phyloP scores from a whole-genome alignment of 495 filamentous ascomycete species.

The Annulohypoxylon bovei region DNA sequence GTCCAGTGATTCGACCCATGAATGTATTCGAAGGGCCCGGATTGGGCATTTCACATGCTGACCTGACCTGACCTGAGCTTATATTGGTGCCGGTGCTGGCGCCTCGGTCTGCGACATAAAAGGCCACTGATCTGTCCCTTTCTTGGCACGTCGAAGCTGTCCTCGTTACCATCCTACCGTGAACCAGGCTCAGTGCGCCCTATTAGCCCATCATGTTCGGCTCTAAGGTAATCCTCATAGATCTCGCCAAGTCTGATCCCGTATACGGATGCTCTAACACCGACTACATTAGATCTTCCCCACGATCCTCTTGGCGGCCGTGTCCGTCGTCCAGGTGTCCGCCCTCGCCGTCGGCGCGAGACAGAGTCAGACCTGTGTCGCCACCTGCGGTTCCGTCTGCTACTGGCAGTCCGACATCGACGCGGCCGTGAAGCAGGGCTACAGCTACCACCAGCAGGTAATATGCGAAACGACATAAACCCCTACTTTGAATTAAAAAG shows the following conservation, averaged over 20 bases:
- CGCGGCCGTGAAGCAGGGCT: constrained; percentile 61
- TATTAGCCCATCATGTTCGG: constrained; percentile 41
- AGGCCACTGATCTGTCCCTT: background rate
- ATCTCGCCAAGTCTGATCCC: background rate
- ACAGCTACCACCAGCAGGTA: constrained; percentile 57
- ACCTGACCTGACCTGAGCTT: constrained; percentile 8
- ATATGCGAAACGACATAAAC: too few species aligned
- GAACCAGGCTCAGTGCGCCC: background rate
- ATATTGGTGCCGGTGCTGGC: background rate
- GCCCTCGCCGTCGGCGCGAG: constrained; percentile 40
- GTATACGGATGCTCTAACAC: background rate
- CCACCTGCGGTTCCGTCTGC: constrained; percentile 51
- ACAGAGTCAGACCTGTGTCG: constrained; percentile 46
- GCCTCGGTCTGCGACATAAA: constrained; percentile 4
- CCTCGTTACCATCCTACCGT: background rate
- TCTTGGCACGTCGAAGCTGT: background rate
- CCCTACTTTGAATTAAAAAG: too few species aligned
- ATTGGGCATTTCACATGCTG: constrained; percentile 34
- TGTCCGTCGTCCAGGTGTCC: constrained; percentile 44
- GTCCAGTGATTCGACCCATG: constrained; percentile 26
- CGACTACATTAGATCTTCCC: constrained; percentile 44
- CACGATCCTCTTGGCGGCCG: constrained; percentile 43
- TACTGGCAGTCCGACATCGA: constrained; percentile 55
- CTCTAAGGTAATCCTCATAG: constrained; percentile 33
- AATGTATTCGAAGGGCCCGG: background rate